Percentiles rank a stretch among this genome's conserved stretches.
Conservation (phyloP, 805 yeast genomes). For the Pichia scutulata region DNA sequence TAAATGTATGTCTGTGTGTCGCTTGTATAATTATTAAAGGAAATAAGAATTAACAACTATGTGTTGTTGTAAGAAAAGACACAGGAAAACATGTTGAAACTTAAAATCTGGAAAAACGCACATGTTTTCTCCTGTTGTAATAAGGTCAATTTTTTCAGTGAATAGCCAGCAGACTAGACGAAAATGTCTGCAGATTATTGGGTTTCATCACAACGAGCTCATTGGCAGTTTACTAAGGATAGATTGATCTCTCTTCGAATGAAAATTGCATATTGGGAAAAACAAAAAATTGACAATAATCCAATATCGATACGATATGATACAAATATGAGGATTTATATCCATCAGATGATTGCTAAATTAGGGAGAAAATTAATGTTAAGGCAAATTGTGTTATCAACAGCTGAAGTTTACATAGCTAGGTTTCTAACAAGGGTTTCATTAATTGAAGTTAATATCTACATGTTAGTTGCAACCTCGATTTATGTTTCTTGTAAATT, state of each 20-base stretch:
- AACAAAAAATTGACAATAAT: constrained; percentile 16
- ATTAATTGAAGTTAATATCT: constrained; percentile 74
- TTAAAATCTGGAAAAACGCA: neutral
- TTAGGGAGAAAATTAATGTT: constrained; percentile 72
- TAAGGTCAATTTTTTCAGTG: too few species aligned
- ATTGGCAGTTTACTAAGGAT: constrained; percentile 76
- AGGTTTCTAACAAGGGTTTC: constrained; percentile 69
- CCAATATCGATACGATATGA: constrained; percentile 33
- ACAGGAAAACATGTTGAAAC: neutral
- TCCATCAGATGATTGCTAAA: constrained; percentile 67
- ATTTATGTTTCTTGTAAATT: constrained; percentile 87
- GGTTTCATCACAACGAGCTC: constrained; percentile 71
- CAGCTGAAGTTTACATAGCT: constrained; percentile 81
- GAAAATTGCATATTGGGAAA: constrained; percentile 12
- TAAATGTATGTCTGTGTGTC: too few species aligned
- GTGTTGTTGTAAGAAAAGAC: neutral
- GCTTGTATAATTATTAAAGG: too few species aligned
- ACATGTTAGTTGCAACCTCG: constrained; percentile 74
- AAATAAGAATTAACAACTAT: too few species aligned
- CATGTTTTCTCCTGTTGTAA: too few species aligned
- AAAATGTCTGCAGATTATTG: constrained; percentile 79
- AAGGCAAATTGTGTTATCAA: constrained; percentile 77
- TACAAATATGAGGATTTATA: constrained; percentile 62
- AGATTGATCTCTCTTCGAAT: constrained; percentile 29
- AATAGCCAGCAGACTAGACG: too few species aligned